phyloP scores from a whole-genome alignment of 106 monocot species.

The Gastrodia elata region DNA sequence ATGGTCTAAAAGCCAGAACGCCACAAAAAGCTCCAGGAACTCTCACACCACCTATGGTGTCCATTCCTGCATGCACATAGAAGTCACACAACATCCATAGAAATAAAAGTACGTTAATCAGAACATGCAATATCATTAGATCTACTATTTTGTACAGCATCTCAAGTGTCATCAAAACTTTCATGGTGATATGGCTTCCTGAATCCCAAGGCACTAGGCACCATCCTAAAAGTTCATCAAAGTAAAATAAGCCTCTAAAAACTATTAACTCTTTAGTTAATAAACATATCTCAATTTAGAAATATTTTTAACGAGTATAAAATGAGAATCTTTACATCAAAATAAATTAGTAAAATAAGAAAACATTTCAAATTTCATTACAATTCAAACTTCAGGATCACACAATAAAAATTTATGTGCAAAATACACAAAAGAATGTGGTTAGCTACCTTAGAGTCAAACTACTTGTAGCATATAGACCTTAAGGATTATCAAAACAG shows the following conservation, averaged over 20 bases:
- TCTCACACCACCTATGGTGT: conserved; percentile 81
- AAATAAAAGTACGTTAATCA: neutral
- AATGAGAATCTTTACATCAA: neutral
- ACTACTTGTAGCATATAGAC: neutral
- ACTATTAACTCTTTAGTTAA: neutral
- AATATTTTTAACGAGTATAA: neutral
- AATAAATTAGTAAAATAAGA: neutral
- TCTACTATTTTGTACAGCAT: neutral
- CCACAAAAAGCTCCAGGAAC: conserved; percentile 81
- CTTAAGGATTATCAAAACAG: neutral
- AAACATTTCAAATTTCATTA: neutral
- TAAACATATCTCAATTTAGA: neutral
- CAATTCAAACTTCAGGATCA: neutral
- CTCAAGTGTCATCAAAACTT: neutral
- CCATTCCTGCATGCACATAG: conserved; percentile 51
- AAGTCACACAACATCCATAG: conserved; percentile 8
- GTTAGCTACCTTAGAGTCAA: neutral
- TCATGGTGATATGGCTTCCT: neutral
- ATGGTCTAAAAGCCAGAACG: conserved; percentile 69
- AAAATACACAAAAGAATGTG: neutral
- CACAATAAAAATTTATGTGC: neutral
- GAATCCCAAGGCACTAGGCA: neutral
- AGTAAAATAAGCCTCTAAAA: neutral
- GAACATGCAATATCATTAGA: neutral
- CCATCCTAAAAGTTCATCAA: neutral